Evolutionary conservation across 495 filamentous ascomycete species (phyloP), one percentile per base, ranked within the genome.

Genomic region (Parmelia sp.): DNA sequence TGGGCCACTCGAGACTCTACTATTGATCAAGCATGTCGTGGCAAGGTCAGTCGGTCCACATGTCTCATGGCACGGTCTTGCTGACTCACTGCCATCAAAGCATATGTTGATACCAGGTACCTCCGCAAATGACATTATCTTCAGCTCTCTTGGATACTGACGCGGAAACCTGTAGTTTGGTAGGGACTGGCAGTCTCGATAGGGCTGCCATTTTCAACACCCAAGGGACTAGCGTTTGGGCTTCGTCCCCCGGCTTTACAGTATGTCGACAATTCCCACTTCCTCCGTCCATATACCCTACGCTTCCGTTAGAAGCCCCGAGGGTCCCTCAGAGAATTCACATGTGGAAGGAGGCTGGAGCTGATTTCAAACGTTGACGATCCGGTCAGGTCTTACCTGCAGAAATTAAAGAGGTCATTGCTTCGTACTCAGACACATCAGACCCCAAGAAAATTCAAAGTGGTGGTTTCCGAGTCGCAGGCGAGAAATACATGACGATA

Each of bases 201-300:
- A 87, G 89, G 78, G 94, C 85, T 70, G 90, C 89, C 72, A 95
- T 97, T 75, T 85, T 93, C 79, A 90, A 86, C 77, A 78, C 76
- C 64, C 86, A 88, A 66, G 90, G 92, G 72, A 88, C 90, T 73
- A 90, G 86, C 73, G 80, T 87, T 68, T 96, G 92, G 90, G 92
- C 92, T 63, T 72, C 79, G n/a, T 83, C 85, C 27, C 23, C 81
- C 25, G 83, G 79, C 65, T 95, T 95, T 79, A 75, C 74, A 68
- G 92, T 96, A 86, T 73, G 86, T 72, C 60, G 35, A 35, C 25
- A 53, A 17, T 27, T 17, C 27, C 21, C 55, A 27, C 47, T 40
- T 4, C 19, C 10, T 49, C 11, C 39, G 9, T 25, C 51, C 27
- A 55, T 15, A 53, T 31, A n/a, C 21, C 29, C 51, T 55, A 33